Evolutionary conservation across 169 alveolate genomes (phyloP), one percentile per base, ranked within the genome.

Genomic region (Cryptosporidium xiaoi): DNA sequence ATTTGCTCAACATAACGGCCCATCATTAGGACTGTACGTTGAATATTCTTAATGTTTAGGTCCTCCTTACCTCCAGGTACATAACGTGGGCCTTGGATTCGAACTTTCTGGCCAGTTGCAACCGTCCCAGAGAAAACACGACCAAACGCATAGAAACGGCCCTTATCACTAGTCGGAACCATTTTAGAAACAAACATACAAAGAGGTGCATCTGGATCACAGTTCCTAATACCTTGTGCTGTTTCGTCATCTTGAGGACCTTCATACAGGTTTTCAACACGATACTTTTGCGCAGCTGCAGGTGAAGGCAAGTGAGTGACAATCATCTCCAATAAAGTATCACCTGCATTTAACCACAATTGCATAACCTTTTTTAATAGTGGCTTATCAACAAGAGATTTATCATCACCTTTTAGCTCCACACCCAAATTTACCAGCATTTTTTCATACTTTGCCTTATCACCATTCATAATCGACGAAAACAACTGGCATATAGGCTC

Each of bases 141-240:
- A 48, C 99, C 99, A 96, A 99, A 98, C 58, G 99, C 99, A 90
- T 97, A 97, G 98, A 99, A 99, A 68, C 99, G 94, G 34, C 99
- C 99, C 94, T 96, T 97, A 92, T 98, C 99, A 50, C 98, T 92
- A 58, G 99, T 98, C 66, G 99, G 99, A 58, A 97, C 99, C 99
- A 99, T 98, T 93, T 98, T 99, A 48, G 99, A 97, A 85, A 99
- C 97, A 95, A 97, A 97, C 99, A 98, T 97, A 99, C 98, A 97
- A 65, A 98, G 94, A 12, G 99, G 99, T 15, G 99, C 99, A 51
- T 97, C 93, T 29, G 99, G 99, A 90, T 98, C 99, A 94, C 99
- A 97, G 93, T 93, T 95, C 92, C 98, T 96, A 91, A 96, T 96
- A 55, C 98, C 99, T 83, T 94, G 90, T 18, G 99, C 99, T 40